Evolutionary conservation across 306 rosid genomes (phyloP).

Genomic region (Vigna mungo): DNA sequence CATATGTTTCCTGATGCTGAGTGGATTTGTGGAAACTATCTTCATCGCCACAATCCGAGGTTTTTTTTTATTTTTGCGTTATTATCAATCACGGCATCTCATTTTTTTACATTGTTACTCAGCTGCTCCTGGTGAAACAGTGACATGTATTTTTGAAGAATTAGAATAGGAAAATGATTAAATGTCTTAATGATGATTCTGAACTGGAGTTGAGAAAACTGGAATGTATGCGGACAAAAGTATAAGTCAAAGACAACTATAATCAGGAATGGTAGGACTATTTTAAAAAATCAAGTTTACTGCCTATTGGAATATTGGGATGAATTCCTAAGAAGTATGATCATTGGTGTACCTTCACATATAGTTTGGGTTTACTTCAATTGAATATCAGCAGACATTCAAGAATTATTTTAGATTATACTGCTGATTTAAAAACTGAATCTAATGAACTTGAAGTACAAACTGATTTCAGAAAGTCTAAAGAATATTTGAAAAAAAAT

Average conservation of each 20-base stretch:
- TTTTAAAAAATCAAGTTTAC: conserved; percentile 13
- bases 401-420: neutral
- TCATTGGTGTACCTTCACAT: neutral
- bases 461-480: no score
- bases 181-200: conserved; percentile 10
- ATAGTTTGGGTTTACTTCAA: neutral
- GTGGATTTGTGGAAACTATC: conserved; percentile 93
- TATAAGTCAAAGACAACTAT: conserved; percentile 8
- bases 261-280: neutral
- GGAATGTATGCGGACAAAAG: conserved; percentile 10
- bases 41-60: conserved; percentile 97
- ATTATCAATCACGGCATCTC: conserved; percentile 20
- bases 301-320: conserved; percentile 1
- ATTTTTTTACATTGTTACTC: conserved; percentile 26
- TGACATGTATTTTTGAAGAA: conserved; percentile 24
- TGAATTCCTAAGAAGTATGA: conserved; percentile 1
- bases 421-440: no score
- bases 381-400: neutral
- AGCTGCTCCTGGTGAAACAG: conserved; percentile 29
- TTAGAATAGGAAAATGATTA: conserved; percentile 24
- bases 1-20: conserved; percentile 84
- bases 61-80: conserved; percentile 37
- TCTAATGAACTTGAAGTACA: no score
- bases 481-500: no score
- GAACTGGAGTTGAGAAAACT: conserved; percentile 4